phyloP scores from a whole-genome alignment of 108 stramenopile genomes.

The Hondaea fermentalgiana region DNA sequence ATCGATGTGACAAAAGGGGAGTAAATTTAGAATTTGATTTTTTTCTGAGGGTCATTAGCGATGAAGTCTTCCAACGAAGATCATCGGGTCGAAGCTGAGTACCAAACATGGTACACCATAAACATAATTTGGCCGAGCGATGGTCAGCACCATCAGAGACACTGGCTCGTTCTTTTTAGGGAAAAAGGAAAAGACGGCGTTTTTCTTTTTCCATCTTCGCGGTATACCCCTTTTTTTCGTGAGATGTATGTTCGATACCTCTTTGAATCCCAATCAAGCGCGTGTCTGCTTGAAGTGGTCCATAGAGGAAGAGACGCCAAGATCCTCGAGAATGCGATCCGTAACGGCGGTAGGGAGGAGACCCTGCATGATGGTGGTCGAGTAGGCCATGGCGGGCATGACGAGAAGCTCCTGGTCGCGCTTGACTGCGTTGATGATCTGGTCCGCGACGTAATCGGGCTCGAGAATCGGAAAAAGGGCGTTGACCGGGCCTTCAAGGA shows the following conservation, averaged over 20 bases:
- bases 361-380: neutral
- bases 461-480: conserved; percentile 31
- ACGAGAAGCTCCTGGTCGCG: neutral
- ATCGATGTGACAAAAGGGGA: neutral
- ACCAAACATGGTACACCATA: too few relatives aligned
- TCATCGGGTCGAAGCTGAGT: neutral
- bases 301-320: conserved; percentile 28
- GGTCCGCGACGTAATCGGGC: conserved; percentile 27
- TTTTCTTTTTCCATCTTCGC: too few relatives aligned
- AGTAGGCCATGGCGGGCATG: conserved; percentile 26
- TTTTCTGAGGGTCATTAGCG: neutral
- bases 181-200: too few relatives aligned
- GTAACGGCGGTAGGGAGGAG: conserved; percentile 10
- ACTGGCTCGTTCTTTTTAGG: too few relatives aligned
- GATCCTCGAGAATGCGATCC: conserved; percentile 18
- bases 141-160: too few relatives aligned
- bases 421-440: conserved; percentile 20
- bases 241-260: too few relatives aligned
- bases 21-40: neutral
- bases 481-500: neutral
- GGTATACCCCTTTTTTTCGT: too few relatives aligned
- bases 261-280: neutral
- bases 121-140: too few relatives aligned
- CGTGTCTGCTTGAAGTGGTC: conserved; percentile 32
- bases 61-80: neutral